A percentile compares a stretch with the other conserved stretches of the same genome.
Conservation (phyloP, 768 basidiomycete species). For the Trametes cingulata region DNA sequence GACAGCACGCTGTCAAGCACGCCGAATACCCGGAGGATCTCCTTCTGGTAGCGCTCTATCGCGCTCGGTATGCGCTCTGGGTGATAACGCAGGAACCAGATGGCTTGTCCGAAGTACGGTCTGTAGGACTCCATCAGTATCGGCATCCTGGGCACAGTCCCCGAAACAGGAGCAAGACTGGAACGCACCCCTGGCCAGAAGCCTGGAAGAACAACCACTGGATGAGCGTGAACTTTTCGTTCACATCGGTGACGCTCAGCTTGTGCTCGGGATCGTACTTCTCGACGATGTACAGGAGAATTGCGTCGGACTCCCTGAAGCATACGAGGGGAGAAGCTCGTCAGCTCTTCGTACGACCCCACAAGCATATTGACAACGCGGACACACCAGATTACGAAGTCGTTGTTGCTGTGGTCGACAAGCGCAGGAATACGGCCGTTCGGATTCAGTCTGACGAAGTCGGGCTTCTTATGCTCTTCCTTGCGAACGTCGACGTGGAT, state of each 20-base stretch:
- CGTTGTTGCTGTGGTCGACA: slow-evolving; percentile 35
- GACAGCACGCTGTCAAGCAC: slow-evolving; percentile 26
- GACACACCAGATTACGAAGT: slow-evolving; percentile 34
- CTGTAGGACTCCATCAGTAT: background rate
- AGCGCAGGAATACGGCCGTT: slow-evolving; percentile 41
- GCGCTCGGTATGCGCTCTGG: slow-evolving; percentile 16
- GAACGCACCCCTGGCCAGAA: slow-evolving; percentile 28
- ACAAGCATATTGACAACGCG: too few relatives aligned
- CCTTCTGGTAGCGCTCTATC: slow-evolving; percentile 27
- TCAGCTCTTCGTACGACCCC: too few relatives aligned
- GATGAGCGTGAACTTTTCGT: slow-evolving; percentile 24
- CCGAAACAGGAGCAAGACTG: background rate
- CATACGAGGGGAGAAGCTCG: background rate
- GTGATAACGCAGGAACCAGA: slow-evolving; percentile 21
- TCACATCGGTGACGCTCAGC: slow-evolving; percentile 16
- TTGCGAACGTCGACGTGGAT: slow-evolving; percentile 28
- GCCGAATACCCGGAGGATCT: slow-evolving; percentile 24
- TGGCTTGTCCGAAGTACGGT: slow-evolving; percentile 22
- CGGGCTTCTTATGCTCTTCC: slow-evolving; percentile 30
- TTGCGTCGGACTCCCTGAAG: too few relatives aligned
- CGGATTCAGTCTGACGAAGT: slow-evolving; percentile 32
- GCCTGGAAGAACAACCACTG: slow-evolving; percentile 47
- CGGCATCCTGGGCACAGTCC: too few relatives aligned
- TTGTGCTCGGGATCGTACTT: slow-evolving; percentile 45
- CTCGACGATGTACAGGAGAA: slow-evolving; percentile 43